Evolutionary conservation across 1,139 yeast species (phyloP), one percentile per base, ranked within the genome.

Genomic region (Candida tropicalis): DNA sequence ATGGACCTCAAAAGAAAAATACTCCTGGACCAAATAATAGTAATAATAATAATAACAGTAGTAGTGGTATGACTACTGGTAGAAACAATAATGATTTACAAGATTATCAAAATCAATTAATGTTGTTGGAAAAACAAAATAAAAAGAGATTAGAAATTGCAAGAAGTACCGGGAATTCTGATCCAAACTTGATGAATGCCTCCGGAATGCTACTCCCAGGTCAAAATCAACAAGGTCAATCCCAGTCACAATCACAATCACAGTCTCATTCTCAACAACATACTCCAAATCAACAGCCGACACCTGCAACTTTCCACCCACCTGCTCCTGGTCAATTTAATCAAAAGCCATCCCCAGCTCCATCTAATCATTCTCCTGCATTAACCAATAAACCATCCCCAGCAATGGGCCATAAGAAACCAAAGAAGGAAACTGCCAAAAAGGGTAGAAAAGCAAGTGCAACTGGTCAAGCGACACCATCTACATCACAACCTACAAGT

Each of bases 21-120:
- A 37, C 46, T 16, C 46, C 33, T 20, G 44, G 33, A 35, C 48
- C 40, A 40, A 48, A 46, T 31, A 43, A n/a, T n/a, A n/a, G n/a
- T n/a, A n/a, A n/a, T n/a, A n/a, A n/a, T n/a, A n/a, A n/a, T n/a
- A n/a, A n/a, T n/a, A n/a, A n/a, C n/a, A n/a, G n/a, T n/a, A n/a
- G 38, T 31, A 40, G 22, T 13, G 42, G 47, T 10, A 43, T 34
- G 33, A 38, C 28, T 20, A 41, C 45, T 11, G 47, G 43, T 8
- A 43, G 38, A 35, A 22, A 34, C 4, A 41, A 39, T 28, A 72
- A 71, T 53, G 78, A 79, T 2, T 66, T 85, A 39, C 86, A 82
- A 50, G 91, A 85, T 58, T 86, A 86, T 60, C 93, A 86, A 60
- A 79, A 79, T 75, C 93, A 86, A 61, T 65, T 86, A 51, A 78